phyloP scores from a whole-genome alignment of 257 asterid genomes.

The Plantago elongata region DNA sequence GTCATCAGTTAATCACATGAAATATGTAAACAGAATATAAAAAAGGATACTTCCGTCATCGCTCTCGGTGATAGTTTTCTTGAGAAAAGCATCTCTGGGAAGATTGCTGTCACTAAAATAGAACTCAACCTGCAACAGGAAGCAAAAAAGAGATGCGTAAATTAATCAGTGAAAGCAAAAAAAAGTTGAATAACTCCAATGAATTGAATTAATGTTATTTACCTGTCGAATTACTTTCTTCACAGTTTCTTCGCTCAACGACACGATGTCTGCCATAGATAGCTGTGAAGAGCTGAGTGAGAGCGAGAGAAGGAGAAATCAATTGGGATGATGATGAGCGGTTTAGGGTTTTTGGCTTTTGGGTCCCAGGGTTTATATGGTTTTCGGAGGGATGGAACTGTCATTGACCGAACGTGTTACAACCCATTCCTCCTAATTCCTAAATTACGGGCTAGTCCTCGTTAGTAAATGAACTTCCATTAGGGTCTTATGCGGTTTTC shows the following conservation, averaged over 20 bases:
- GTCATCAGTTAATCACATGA: not conserved
- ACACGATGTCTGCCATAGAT: slow-evolving; percentile 38
- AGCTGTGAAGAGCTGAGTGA: not conserved
- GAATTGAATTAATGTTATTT: not conserved
- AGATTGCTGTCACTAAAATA: slow-evolving; percentile 96
- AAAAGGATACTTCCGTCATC: slow-evolving; percentile 92
- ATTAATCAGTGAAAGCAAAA: not conserved
- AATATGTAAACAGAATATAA: not conserved
- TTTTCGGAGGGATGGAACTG: no score
- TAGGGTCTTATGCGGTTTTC: no score
- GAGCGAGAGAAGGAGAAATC: not conserved
- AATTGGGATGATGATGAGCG: slow-evolving; percentile 12
- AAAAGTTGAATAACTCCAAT: not conserved
- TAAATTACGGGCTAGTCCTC: no score
- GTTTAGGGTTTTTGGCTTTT: slow-evolving; percentile 47
- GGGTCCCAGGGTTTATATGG: not conserved
- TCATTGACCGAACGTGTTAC: no score
- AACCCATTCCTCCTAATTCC: no score
- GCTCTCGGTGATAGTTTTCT: slow-evolving; percentile 57
- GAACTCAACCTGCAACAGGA: slow-evolving; percentile 70
- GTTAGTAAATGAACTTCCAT: no score
- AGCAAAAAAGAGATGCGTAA: not conserved
- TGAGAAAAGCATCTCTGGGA: slow-evolving; percentile 75
- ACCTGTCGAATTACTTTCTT: slow-evolving; percentile 96
- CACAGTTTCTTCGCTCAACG: slow-evolving; percentile 70